These are phyloP conservation scores for Chionographis japonica DNA, from an alignment of 106 monocot genomes.

Conservation along the genomic window DNA sequence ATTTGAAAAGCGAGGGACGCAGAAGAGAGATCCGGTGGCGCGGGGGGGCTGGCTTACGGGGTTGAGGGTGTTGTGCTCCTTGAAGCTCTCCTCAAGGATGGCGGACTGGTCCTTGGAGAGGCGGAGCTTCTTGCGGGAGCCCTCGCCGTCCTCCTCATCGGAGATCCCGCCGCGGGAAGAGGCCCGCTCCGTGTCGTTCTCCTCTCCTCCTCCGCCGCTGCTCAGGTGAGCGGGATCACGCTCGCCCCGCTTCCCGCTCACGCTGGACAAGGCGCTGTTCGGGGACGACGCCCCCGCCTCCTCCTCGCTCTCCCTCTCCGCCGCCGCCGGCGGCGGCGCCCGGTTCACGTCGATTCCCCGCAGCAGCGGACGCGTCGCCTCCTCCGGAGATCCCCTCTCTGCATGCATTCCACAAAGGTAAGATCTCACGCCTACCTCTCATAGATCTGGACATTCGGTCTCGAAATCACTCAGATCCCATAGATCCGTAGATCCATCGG, in stretches of 20 bases:
- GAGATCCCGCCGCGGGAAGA: slow-evolving; percentile 23
- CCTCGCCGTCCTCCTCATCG: slow-evolving; percentile 59
- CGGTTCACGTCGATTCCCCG: slow-evolving; percentile 42
- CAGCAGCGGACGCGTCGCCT: background rate
- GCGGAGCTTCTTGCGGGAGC: slow-evolving; percentile 72
- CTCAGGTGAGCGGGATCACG: too few species aligned
- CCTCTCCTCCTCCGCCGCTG: background rate
- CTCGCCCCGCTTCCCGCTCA: slow-evolving; percentile 16
- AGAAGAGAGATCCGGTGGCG: too few species aligned
- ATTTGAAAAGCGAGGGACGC: too few species aligned
- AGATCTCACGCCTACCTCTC: too few species aligned
- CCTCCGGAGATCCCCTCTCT: background rate
- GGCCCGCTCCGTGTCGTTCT: slow-evolving; percentile 12
- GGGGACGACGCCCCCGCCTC: slow-evolving; percentile 37
- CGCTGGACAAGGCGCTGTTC: slow-evolving; percentile 29
- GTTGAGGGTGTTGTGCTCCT: slow-evolving; percentile 77
- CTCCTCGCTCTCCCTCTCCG: slow-evolving; percentile 22
- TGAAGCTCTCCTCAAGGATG: slow-evolving; percentile 77
- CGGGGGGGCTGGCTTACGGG: slow-evolving; percentile 33
- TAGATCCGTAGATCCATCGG: background rate
- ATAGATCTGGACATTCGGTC: too few species aligned
- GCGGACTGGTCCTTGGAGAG: slow-evolving; percentile 73
- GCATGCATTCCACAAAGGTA: background rate
- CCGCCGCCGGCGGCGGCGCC: slow-evolving; percentile 9
- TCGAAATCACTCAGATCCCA: too few species aligned